Conservation (phyloP, 495 filamentous ascomycete species). For the Lentithecium fluviatile region DNA sequence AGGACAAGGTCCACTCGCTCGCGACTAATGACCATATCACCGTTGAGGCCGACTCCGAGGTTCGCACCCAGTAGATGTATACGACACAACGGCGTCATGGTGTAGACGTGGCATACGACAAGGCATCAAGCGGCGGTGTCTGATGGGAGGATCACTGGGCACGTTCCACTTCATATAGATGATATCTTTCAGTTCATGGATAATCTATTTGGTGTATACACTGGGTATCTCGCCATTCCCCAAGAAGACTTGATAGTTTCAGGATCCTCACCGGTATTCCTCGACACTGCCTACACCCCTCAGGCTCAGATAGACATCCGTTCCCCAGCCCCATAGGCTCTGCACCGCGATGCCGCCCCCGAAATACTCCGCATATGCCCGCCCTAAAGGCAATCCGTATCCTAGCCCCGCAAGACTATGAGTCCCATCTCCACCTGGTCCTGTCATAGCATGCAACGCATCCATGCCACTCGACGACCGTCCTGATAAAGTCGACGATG, state of each 20-base stretch:
- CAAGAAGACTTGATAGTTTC: no score
- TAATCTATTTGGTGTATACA: no score
- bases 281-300: constrained; percentile 69
- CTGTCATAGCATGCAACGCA: constrained; percentile 70
- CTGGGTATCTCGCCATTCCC: no score
- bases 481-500: constrained; percentile 39
- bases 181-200: no score
- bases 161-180: neutral
- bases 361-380: constrained; percentile 98
- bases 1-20: constrained; percentile 61
- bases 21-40: constrained; percentile 66
- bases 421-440: constrained; percentile 62
- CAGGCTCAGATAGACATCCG: constrained; percentile 76
- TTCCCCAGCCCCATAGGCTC: constrained; percentile 93
- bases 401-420: constrained; percentile 83
- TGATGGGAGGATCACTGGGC: neutral
- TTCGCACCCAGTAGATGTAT: constrained; percentile 59
- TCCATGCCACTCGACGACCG: constrained; percentile 51
- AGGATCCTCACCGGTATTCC: neutral
- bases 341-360: constrained; percentile 93
- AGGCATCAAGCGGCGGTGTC: constrained; percentile 17
- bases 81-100: no score
- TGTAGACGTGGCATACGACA: neutral
- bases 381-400: constrained; percentile 85
- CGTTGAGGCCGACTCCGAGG: constrained; percentile 70